Base-by-base conservation (phyloP, 1,139 yeast genomes). In the Pneumocystis jirovecii region DNA sequence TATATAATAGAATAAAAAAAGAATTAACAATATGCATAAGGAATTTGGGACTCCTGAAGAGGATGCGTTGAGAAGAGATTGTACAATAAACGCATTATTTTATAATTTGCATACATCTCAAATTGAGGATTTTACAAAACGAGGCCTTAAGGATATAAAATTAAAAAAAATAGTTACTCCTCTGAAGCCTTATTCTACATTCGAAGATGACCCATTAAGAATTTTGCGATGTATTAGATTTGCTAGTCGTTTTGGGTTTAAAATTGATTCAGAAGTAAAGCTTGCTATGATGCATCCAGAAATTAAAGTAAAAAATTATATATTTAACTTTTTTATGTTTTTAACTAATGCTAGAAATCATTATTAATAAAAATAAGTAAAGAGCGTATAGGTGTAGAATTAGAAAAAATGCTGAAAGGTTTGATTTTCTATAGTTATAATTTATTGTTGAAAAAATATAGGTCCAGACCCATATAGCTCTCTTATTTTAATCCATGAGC, bases 41-140 rank as follows among this genome's bases (percentile, higher is more conserved):
- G 81, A 81, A 70, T 87, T 85, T 72, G 99, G 98, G 0, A 89
- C 97, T 0, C 93, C 97, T 0, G 82, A 83, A 68, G 89, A 93
- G 72, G 99, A 93, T 75, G 97, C 98, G 0, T 78, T 83, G 70
- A 82, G 98, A 72, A 80, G 99, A 72, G 99, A 93, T 76, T 97
- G 97, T 1, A 93, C 98, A 0, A 78, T 93, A 67, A 77, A 93
- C 75, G 96, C 98, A 0, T 77, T 93, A 50, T 93, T 93, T 73
- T 93, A 87, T 76, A 93, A 93, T 74, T 79, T 93, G 64, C 82
- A 82, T 66, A 82, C 84, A 21, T 78, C 78, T 31, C 71, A 80
- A 67, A 85, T 93, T 31, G 99, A 93, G 72, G 99, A 93, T 75
- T 84, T 86, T 69, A 93, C 98, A 0, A 83, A 82, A 0, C 73